Evolutionary conservation across 371 early-diverging fungal species (phyloP).

Genomic region (Actinomortierella ambigua): DNA sequence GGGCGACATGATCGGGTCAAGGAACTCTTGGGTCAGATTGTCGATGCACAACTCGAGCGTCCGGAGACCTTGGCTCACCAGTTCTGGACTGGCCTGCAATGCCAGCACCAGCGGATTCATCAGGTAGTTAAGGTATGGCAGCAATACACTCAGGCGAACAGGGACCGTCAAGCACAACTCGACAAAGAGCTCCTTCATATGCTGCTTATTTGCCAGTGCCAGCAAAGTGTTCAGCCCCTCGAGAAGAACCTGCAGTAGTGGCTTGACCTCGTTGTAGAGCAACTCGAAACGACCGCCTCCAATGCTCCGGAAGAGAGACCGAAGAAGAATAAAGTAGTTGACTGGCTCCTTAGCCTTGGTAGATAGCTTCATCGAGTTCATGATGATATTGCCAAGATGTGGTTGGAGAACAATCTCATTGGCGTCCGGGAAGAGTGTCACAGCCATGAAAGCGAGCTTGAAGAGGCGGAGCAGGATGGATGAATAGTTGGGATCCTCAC

Average conservation of each 20-base stretch:
- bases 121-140: constrained; percentile 93
- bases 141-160: constrained; percentile 92
- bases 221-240: constrained; percentile 88
- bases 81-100: constrained; percentile 88
- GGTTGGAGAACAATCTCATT: constrained; percentile 93
- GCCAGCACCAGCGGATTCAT: constrained; percentile 97
- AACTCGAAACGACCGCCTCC: constrained; percentile 69
- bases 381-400: constrained; percentile 88
- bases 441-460: constrained; percentile 93
- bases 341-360: constrained; percentile 84
- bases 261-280: constrained; percentile 89
- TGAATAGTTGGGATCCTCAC: constrained; percentile 74
- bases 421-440: constrained; percentile 89
- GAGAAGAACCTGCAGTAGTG: constrained; percentile 87
- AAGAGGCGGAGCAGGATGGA: constrained; percentile 89
- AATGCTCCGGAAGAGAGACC: constrained; percentile 90
- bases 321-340: constrained; percentile 91
- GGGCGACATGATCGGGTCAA: constrained; percentile 95
- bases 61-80: constrained; percentile 94
- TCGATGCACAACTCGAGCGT: constrained; percentile 98
- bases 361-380: constrained; percentile 84
- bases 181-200: constrained; percentile 87
- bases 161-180: constrained; percentile 96
- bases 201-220: constrained; percentile 78
- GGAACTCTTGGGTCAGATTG: constrained; percentile 95